phyloP scores from a whole-genome alignment of 2,329 filamentous ascomycete species.

The Teratosphaeria zuluensis region DNA sequence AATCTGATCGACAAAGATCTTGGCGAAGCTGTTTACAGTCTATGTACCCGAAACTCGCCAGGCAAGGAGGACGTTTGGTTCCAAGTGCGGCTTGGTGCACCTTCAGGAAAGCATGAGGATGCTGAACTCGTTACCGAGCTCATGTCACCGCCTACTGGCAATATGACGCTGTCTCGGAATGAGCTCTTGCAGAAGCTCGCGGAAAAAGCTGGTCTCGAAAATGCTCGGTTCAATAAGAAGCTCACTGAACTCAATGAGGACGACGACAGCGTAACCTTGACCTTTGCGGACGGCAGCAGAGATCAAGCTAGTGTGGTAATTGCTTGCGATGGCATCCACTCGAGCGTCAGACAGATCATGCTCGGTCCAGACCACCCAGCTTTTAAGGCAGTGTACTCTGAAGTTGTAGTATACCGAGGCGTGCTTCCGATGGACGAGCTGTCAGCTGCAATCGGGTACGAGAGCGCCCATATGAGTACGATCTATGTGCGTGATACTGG shows the following conservation, averaged over 20 bases:
- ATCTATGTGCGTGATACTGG: constrained; percentile 40
- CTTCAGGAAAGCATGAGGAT: constrained; percentile 10
- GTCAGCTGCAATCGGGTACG: constrained; percentile 19
- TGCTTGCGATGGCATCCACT: constrained; percentile 57
- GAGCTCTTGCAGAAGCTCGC: constrained; percentile 36
- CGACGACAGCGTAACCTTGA: constrained; percentile 19
- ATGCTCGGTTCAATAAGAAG: constrained; percentile 14
- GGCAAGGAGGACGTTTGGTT: constrained; percentile 31
- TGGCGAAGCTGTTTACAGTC: constrained; percentile 23
- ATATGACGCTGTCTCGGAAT: constrained; percentile 28
- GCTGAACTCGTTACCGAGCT: constrained; percentile 21
- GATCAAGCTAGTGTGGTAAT: constrained; percentile 41
- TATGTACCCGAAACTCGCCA: constrained; percentile 30
- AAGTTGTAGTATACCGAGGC: constrained; percentile 52
- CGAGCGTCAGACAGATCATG: constrained; percentile 43
- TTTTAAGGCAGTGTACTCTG: constrained; percentile 41
- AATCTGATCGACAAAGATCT: constrained; percentile 55
- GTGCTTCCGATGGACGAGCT: constrained; percentile 51
- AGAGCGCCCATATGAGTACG: constrained; percentile 14
- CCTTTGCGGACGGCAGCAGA: constrained; percentile 36
- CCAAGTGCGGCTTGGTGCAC: constrained; percentile 29
- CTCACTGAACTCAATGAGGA: constrained; percentile 14
- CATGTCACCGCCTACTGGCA: constrained; percentile 16
- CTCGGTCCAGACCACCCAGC: constrained; percentile 39
- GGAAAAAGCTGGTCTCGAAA: constrained; percentile 8